Conservation (phyloP, 148 eudicot species). For the Vaccinium corymbosum region DNA sequence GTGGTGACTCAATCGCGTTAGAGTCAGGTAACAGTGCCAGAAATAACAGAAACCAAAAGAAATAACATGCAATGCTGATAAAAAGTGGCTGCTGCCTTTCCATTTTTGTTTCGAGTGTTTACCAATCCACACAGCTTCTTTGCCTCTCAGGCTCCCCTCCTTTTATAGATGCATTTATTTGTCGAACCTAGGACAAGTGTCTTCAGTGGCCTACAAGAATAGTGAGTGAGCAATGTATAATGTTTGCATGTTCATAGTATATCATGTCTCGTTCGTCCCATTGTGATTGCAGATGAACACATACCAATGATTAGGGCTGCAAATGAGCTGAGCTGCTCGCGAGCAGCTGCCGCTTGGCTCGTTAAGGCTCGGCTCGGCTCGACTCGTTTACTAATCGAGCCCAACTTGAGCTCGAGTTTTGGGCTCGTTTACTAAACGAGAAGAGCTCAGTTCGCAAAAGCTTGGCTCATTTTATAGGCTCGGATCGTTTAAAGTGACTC, state of each 20-base stretch:
- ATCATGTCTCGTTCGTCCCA: not conserved
- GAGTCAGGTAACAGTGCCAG: not conserved
- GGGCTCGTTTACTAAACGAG: too few relatives aligned
- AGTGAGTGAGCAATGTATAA: not conserved
- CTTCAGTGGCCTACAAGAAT: not conserved
- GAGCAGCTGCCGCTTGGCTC: too few relatives aligned
- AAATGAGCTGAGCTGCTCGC: too few relatives aligned
- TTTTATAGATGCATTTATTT: not conserved
- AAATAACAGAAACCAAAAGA: not conserved
- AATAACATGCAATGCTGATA: not conserved
- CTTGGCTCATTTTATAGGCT: too few relatives aligned
- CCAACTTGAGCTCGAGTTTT: too few relatives aligned
- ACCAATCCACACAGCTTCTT: not conserved
- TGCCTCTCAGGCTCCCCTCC: not conserved
- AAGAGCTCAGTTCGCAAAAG: too few relatives aligned
- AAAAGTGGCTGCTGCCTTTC: not conserved
- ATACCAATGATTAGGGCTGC: not conserved
- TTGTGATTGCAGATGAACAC: not conserved
- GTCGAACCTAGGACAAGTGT: not conserved
- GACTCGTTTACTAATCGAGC: too few relatives aligned
- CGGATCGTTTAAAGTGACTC: too few relatives aligned
- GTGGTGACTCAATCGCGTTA: constrained; percentile 23
- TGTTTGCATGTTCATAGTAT: not conserved
- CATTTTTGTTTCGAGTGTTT: not conserved
- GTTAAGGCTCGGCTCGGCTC: too few relatives aligned